phyloP scores from a whole-genome alignment of 192 early-diverging fungal genomes.

The Coemansia guatemalensis region DNA sequence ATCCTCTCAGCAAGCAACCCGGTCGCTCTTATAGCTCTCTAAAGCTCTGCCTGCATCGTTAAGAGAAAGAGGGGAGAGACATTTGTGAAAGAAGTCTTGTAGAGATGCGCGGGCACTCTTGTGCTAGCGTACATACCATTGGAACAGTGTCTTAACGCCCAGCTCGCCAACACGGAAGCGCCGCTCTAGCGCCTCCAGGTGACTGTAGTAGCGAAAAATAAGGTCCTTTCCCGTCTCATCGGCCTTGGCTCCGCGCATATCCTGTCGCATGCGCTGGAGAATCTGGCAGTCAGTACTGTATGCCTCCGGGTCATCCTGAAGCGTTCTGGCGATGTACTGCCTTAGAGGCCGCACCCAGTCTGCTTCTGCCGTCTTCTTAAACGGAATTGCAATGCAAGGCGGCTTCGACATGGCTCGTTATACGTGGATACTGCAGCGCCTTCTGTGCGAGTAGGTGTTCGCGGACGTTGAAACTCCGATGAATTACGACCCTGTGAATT shows the following conservation, averaged over 20 bases:
- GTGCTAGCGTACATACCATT: conserved; percentile 65
- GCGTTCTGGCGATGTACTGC: conserved; percentile 76
- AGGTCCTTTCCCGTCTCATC: conserved; percentile 92
- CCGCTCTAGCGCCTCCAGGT: conserved; percentile 90
- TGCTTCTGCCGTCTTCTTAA: conserved; percentile 87
- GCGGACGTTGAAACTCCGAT: neutral
- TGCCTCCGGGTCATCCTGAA: conserved; percentile 93
- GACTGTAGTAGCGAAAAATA: conserved; percentile 95
- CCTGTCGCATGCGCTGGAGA: conserved; percentile 90
- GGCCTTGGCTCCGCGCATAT: conserved; percentile 92
- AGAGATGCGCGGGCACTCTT: neutral
- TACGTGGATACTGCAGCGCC: neutral
- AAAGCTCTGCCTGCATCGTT: neutral
- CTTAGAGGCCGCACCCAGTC: conserved; percentile 88
- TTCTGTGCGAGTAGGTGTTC: neutral
- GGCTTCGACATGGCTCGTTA: conserved; percentile 32
- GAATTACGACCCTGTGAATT: neutral
- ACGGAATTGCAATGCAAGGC: conserved; percentile 58
- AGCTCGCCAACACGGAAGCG: conserved; percentile 94
- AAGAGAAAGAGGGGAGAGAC: neutral
- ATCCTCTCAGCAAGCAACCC: neutral
- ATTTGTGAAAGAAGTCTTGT: conserved; percentile 1
- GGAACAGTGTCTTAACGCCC: conserved; percentile 83
- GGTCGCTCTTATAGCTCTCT: neutral
- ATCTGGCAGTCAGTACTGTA: conserved; percentile 79